phyloP scores from a whole-genome alignment of 331 rosid species.

The Quercus tomentella region DNA sequence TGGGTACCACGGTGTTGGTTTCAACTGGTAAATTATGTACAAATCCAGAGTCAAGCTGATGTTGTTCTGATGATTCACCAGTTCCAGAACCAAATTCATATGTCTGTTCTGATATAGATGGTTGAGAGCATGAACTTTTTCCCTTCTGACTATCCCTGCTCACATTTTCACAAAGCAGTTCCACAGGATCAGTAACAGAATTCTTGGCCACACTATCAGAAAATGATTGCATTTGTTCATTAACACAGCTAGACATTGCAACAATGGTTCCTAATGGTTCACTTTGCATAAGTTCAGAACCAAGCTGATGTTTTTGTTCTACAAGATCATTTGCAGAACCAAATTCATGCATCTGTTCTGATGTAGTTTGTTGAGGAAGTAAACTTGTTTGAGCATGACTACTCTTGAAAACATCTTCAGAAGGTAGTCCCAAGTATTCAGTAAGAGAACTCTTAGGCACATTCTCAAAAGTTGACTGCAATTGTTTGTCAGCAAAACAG shows the following conservation, averaged over 20 bases:
- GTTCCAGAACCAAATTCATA: neutral
- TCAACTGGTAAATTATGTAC: neutral
- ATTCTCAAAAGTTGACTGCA: slow-evolving; percentile 19
- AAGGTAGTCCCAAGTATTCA: slow-evolving; percentile 28
- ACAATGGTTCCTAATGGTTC: slow-evolving; percentile 30
- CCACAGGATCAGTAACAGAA: slow-evolving; percentile 15
- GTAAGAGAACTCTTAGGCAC: slow-evolving; percentile 21
- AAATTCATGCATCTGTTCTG: slow-evolving; percentile 17
- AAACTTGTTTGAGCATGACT: slow-evolving; percentile 28
- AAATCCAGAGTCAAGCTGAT: neutral
- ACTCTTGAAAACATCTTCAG: slow-evolving; percentile 23
- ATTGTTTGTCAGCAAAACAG: neutral
- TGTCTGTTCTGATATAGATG: neutral
- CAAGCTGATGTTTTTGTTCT: slow-evolving; percentile 21
- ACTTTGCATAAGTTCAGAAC: slow-evolving; percentile 21
- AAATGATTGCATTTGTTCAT: slow-evolving; percentile 16
- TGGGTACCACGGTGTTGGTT: neutral
- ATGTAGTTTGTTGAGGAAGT: slow-evolving; percentile 23
- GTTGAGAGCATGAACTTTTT: neutral
- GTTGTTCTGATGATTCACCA: neutral
- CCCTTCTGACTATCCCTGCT: neutral
- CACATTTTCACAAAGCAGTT: slow-evolving; percentile 6
- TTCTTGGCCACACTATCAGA: slow-evolving; percentile 17
- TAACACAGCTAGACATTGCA: slow-evolving; percentile 17
- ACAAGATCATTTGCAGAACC: slow-evolving; percentile 19